These are phyloP conservation scores for Meyerozyma athensensis DNA, from an alignment of 1,139 yeast genomes.

Conservation along the genomic window DNA sequence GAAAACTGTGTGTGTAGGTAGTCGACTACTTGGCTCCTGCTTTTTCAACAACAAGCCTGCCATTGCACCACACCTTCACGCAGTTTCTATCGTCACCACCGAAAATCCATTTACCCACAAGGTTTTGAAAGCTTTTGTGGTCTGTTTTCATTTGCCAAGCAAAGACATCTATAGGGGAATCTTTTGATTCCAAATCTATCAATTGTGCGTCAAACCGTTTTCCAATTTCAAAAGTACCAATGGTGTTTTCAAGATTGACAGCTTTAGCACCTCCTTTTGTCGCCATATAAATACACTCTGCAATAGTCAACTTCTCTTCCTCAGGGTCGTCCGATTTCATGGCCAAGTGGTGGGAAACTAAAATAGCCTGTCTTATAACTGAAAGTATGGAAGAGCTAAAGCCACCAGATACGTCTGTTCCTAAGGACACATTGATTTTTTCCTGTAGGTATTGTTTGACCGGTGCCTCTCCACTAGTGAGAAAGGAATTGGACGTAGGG, in stretches of 20 bases:
- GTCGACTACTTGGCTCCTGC: no score
- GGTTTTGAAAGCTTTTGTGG: conserved; percentile 37
- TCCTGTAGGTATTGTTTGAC: conserved; percentile 61
- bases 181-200: conserved; percentile 50
- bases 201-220: conserved; percentile 83
- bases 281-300: conserved; percentile 75
- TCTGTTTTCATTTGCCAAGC: conserved; percentile 51
- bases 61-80: conserved; percentile 75
- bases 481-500: conserved; percentile 85
- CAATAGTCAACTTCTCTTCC: conserved; percentile 48
- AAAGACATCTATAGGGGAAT: conserved; percentile 68
- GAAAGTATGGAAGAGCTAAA: conserved; percentile 74
- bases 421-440: conserved; percentile 74
- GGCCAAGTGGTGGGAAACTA: conserved; percentile 81
- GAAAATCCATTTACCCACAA: conserved; percentile 89
- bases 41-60: conserved; percentile 52
- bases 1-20: no score
- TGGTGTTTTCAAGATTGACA: conserved; percentile 47
- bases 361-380: conserved; percentile 70
- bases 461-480: conserved; percentile 90
- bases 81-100: conserved; percentile 93
- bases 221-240: conserved; percentile 74
- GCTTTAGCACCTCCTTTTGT: conserved; percentile 90
- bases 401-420: conserved; percentile 94
- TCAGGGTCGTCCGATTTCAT: conserved; percentile 44